Base-by-base conservation (phyloP, 169 alveolate species). In the Blepharisma undulans region DNA sequence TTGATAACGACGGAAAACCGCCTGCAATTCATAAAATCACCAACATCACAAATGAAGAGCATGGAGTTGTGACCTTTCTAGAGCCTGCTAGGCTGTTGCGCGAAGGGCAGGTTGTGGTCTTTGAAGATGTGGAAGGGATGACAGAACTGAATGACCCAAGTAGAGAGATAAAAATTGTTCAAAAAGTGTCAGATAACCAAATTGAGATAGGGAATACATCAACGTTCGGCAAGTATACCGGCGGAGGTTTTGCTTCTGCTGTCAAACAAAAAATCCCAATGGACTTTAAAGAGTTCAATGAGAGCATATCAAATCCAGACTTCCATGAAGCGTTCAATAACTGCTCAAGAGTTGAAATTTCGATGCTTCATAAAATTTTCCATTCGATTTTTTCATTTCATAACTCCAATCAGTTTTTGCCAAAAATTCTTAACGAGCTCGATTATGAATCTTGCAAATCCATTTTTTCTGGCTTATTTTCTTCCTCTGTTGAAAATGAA, bases 121-220 rank as follows among this genome's bases (percentile, higher is more conserved):
- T 99, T 90, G 95, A 98, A 61, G 99, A 99, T 93, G 98, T 98
- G 8, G 98, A 98, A 91, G 99, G 99, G 60, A 98, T 98, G 99
- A 95, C 94, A 5, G 99, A 98, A 94, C 92, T 99, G 48, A 99
- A 99, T 95, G 96, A 92, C 32, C 88, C 94, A 84, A 98, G 95
- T n/a, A 99, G 99, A n/a, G 98, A 96, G n/a, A 99, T 98, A 19
- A 95, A 95, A 76, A 92, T 94, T 85, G 97, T 98, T 80, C 95
- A 97, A 86, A 97, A 96, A 18, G 94, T 95, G 66, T 97, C 97
- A 48, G 96, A 97, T 81, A 96, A 95, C 79, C 96, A 99, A 60
- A 98, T 98, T 90, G 96, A 97, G 48, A 93, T 98, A 21, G 84
- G 84, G 18, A 99, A 98, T 90, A 96, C 99, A 12, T 87, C 98